These are phyloP conservation scores for Blastocladiella emersonii DNA, from an alignment of 371 early-diverging fungal species.

Conservation along the genomic window DNA sequence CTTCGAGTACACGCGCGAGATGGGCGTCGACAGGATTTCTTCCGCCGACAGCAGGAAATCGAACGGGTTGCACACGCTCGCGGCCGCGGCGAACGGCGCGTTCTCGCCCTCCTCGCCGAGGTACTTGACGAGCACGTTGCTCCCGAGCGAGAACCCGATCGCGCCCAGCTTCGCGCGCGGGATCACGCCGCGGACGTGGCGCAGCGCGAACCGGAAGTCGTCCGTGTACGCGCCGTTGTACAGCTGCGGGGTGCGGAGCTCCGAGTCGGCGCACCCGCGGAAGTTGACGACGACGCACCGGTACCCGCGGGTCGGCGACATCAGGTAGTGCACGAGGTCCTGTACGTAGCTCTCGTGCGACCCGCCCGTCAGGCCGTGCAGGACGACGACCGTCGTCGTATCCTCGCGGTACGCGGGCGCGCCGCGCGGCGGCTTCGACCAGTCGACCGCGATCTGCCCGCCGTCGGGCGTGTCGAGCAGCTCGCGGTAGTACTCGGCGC, in stretches of 20 bases:
- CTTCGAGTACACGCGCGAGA: slow-evolving; percentile 44
- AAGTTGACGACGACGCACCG: slow-evolving; percentile 72
- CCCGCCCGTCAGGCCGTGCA: slow-evolving; percentile 86
- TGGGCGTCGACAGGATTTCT: slow-evolving; percentile 26
- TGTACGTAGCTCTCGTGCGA: neutral
- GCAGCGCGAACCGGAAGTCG: slow-evolving; percentile 51
- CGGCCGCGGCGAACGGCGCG: slow-evolving; percentile 55
- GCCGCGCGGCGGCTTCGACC: slow-evolving; percentile 43
- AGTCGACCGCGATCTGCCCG: slow-evolving; percentile 75
- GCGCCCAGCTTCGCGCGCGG: slow-evolving; percentile 55
- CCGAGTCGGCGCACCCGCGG: slow-evolving; percentile 68
- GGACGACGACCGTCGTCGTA: slow-evolving; percentile 50
- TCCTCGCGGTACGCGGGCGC: slow-evolving; percentile 33
- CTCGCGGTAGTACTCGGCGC: slow-evolving; percentile 29
- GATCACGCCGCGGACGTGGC: slow-evolving; percentile 34
- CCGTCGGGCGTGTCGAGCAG: slow-evolving; percentile 58
- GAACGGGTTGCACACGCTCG: slow-evolving; percentile 68
- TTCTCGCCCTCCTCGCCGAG: slow-evolving; percentile 70
- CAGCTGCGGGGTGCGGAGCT: slow-evolving; percentile 56
- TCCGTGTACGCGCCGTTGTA: slow-evolving; percentile 74
- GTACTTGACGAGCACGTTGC: slow-evolving; percentile 82
- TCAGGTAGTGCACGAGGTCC: neutral
- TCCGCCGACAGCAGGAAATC: neutral
- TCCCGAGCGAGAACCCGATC: slow-evolving; percentile 78
- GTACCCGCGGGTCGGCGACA: slow-evolving; percentile 35